Percentiles rank a stretch among this genome's conserved stretches.
Evolutionary conservation across 371 early-diverging fungal genomes (phyloP).

Genomic region (Conidiobolus incongruus): DNA sequence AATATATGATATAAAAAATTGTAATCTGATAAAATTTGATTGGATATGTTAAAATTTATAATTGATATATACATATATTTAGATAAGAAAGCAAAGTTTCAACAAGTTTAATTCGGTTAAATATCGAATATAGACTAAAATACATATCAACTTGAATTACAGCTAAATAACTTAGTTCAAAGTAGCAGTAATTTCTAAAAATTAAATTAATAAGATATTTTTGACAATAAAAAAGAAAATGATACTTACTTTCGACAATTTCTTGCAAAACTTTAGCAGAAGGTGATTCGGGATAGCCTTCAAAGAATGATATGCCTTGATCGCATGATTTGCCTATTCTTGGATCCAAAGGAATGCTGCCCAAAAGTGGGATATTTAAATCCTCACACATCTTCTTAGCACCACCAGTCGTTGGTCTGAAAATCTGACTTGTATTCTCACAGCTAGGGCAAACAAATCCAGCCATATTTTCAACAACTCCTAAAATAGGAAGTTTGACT

Average conservation of each 20-base stretch:
- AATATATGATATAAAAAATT: too few species aligned
- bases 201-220: too few species aligned
- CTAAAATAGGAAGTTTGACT: constrained; percentile 72
- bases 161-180: too few species aligned
- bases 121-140: too few species aligned
- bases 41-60: too few species aligned
- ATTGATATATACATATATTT: too few species aligned
- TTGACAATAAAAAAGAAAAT: too few species aligned
- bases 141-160: too few species aligned
- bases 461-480: constrained; percentile 97
- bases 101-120: too few species aligned
- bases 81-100: too few species aligned
- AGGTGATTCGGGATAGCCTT: constrained; percentile 67
- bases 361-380: constrained; percentile 48
- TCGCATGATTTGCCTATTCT: constrained; percentile 72
- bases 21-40: too few species aligned
- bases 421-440: constrained; percentile 53
- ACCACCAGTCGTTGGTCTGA: constrained; percentile 83
- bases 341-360: constrained; percentile 80
- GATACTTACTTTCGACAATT: constrained; percentile 19
- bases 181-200: too few species aligned
- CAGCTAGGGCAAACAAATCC: constrained; percentile 93
- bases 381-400: constrained; percentile 59
- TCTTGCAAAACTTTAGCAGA: constrained; percentile 49
- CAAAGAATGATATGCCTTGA: constrained; percentile 65